Conservation (phyloP, 2,329 filamentous ascomycete genomes). For the Alternaria rosae region DNA sequence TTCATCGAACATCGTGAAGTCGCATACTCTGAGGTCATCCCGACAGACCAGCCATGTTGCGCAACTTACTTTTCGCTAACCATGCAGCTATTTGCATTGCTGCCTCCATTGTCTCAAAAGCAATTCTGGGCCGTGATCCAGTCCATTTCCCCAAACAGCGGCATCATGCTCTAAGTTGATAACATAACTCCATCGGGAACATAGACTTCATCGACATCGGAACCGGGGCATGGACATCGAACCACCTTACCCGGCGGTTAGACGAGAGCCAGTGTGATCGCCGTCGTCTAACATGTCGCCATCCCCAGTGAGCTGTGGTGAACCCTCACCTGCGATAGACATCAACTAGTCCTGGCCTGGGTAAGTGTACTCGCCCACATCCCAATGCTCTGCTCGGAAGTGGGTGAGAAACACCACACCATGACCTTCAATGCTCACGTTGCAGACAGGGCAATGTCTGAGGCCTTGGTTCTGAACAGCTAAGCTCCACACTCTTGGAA, state of each 20-base stretch:
- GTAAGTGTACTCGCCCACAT: neutral
- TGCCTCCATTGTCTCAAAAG: neutral
- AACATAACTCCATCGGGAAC: neutral
- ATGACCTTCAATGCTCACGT: neutral
- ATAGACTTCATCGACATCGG: fast-evolving
- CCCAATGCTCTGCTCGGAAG: neutral
- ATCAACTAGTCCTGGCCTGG: neutral
- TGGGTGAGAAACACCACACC: neutral
- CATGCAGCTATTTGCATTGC: too few species aligned
- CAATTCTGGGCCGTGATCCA: neutral
- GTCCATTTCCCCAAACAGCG: neutral
- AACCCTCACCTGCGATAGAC: fast-evolving
- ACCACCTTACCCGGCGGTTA: fast-evolving
- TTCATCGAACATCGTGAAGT: neutral
- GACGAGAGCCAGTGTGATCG: neutral
- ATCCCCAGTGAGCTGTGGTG: neutral
- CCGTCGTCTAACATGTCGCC: neutral
- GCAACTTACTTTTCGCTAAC: neutral
- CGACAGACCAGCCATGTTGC: too few species aligned
- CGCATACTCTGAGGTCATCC: neutral
- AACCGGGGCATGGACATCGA: fast-evolving
- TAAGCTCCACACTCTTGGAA: neutral
- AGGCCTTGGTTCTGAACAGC: neutral
- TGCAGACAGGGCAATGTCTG: neutral
- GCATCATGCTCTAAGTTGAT: neutral